Conservation (phyloP, 345 rosid species). For the Syzygium aqueum region DNA sequence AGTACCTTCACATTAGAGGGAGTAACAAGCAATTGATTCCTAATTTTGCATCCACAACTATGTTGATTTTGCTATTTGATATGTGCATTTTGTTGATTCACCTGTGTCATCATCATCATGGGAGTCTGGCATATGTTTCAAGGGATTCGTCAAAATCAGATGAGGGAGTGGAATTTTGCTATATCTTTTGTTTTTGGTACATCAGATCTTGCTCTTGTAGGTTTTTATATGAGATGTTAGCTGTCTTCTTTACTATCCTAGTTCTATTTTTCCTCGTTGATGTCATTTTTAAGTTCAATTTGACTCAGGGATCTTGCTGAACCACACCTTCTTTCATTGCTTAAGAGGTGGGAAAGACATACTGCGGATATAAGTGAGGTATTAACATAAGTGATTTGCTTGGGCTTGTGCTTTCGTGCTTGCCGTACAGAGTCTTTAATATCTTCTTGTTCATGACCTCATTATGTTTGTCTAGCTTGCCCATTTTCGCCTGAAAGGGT, state of each 20-base stretch:
- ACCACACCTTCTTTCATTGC: conserved; percentile 32
- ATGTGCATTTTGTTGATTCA: not conserved
- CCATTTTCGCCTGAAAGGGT: not conserved
- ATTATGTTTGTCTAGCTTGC: not conserved
- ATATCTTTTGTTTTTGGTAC: not conserved
- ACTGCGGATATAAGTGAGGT: conserved; percentile 51
- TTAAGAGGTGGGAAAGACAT: conserved; percentile 60
- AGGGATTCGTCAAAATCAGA: not conserved
- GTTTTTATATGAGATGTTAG: not conserved
- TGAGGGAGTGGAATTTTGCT: not conserved
- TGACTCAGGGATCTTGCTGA: conserved; percentile 69
- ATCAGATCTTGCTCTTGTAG: not conserved
- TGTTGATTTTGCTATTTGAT: not conserved
- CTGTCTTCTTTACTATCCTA: not conserved
- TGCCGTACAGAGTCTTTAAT: not conserved
- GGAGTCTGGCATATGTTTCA: not conserved
- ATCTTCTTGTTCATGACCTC: not conserved
- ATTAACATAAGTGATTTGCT: conserved; percentile 5
- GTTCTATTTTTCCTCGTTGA: not conserved
- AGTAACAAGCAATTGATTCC: not conserved
- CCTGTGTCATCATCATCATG: not conserved
- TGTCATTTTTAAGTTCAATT: conserved; percentile 2
- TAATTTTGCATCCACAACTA: not conserved
- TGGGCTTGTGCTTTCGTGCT: not conserved
- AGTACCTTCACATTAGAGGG: not conserved